phyloP scores from a whole-genome alignment of 805 yeast species.

The Metschnikowia peoriensis region DNA sequence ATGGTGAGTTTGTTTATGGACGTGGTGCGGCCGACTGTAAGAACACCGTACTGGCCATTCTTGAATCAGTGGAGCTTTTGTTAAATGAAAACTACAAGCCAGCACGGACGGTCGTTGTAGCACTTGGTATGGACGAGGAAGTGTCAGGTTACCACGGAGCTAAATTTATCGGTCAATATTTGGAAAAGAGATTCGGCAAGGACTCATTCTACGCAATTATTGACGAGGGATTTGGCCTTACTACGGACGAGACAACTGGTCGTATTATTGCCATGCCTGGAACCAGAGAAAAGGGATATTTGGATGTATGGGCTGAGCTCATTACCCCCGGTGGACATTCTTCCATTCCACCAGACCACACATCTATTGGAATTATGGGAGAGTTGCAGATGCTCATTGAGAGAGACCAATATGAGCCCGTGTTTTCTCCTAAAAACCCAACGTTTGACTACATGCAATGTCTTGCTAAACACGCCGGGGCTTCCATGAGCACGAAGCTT shows the following conservation, averaged over 20 bases:
- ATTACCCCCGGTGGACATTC: constrained; percentile 32
- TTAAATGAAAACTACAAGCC: constrained; percentile 11
- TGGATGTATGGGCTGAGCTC: constrained; percentile 40
- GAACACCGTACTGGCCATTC: constrained; percentile 17
- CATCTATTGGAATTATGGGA: constrained; percentile 28
- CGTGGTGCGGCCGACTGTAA: constrained; percentile 21
- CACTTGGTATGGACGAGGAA: constrained; percentile 23
- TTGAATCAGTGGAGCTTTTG: constrained; percentile 20
- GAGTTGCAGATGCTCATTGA: constrained; percentile 22
- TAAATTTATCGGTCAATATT: constrained; percentile 12
- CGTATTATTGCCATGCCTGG: constrained; percentile 54
- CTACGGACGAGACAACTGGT: constrained; percentile 38
- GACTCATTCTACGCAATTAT: constrained; percentile 18
- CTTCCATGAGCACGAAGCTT: constrained; percentile 11
- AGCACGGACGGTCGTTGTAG: constrained; percentile 16
- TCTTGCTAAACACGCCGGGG: constrained; percentile 22
- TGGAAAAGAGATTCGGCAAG: constrained; percentile 17
- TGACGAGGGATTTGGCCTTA: constrained; percentile 29
- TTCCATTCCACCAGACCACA: constrained; percentile 29
- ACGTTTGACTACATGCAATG: constrained; percentile 28
- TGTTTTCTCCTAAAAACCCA: constrained; percentile 26
- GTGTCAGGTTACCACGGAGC: constrained; percentile 19
- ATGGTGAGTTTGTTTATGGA: constrained; percentile 24
- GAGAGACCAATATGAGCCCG: constrained; percentile 19
- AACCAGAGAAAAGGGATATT: constrained; percentile 48